Evolutionary conservation across 192 early-diverging fungal genomes (phyloP).

Genomic region (Spizellomyces sp.): DNA sequence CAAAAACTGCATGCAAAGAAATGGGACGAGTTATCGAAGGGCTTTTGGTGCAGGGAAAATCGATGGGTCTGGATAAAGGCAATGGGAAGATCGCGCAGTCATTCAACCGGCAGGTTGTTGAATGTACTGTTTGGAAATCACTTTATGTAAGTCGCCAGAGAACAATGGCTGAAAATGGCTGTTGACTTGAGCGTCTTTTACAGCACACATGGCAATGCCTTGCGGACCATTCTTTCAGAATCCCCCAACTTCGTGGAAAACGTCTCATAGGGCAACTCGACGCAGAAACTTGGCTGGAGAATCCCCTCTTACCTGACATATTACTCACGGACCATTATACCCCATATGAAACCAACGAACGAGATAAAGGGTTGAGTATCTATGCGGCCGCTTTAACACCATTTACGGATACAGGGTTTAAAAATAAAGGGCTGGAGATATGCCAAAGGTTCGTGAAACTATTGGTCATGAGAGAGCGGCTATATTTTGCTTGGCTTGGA

Average conservation of each 20-base stretch:
- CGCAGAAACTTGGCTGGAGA: slow-evolving; percentile 45
- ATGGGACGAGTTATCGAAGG: slow-evolving; percentile 14
- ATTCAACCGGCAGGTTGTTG: slow-evolving; percentile 21
- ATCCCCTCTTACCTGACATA: slow-evolving; percentile 53
- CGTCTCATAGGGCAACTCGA: slow-evolving; percentile 44
- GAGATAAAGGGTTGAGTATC: slow-evolving; percentile 26
- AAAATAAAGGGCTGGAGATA: slow-evolving; percentile 31
- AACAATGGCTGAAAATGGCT: too few species aligned
- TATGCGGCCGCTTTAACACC: slow-evolving; percentile 39
- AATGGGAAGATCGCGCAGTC: not conserved
- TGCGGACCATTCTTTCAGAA: slow-evolving; percentile 37
- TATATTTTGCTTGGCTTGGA: slow-evolving; percentile 45
- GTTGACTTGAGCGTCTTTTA: not conserved
- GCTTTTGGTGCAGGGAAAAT: slow-evolving; percentile 1
- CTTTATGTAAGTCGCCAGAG: slow-evolving; percentile 27
- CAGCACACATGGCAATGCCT: slow-evolving; percentile 39
- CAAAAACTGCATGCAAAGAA: slow-evolving; percentile 21
- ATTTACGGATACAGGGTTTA: slow-evolving; percentile 51
- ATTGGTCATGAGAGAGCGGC: slow-evolving; percentile 36
- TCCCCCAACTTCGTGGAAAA: slow-evolving; percentile 30
- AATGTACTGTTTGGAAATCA: slow-evolving; percentile 51
- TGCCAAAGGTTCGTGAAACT: slow-evolving; percentile 40
- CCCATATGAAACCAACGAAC: slow-evolving; percentile 36
- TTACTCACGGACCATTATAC: slow-evolving; percentile 48
- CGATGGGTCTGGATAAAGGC: not conserved